Conservation (phyloP, 305 asterid genomes). For the Fraxinus sp. region DNA sequence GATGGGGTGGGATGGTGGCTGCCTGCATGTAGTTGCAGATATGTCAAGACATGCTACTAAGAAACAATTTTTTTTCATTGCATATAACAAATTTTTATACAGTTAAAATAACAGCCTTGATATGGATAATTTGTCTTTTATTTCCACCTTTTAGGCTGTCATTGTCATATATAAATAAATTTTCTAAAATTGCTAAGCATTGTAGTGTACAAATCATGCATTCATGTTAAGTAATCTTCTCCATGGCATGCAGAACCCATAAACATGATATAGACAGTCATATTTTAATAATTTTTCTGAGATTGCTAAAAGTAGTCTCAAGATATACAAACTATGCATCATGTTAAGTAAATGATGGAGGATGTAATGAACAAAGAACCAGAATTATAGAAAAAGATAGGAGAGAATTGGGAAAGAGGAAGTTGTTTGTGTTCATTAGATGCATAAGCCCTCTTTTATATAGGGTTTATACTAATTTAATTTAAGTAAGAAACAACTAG, state of each 20-base stretch:
- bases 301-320: neutral
- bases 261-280: neutral
- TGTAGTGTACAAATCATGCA: neutral
- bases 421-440: neutral
- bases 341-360: neutral
- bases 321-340: conserved; percentile 5
- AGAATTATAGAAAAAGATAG: neutral
- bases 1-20: neutral
- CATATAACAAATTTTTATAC: neutral
- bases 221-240: neutral
- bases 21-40: neutral
- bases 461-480: neutral
- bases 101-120: neutral
- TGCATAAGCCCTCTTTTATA: neutral
- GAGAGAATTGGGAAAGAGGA: neutral
- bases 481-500: neutral
- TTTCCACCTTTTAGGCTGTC: neutral
- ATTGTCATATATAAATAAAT: neutral
- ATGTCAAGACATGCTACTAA: neutral
- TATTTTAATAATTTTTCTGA: neutral
- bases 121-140: neutral
- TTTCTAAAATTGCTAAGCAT: neutral
- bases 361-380: neutral
- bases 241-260: neutral
- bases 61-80: neutral